Evolutionary conservation across 257 asterid species (phyloP), one percentile per base, ranked within the genome.

Genomic region (Schizonepeta tenuifolia): DNA sequence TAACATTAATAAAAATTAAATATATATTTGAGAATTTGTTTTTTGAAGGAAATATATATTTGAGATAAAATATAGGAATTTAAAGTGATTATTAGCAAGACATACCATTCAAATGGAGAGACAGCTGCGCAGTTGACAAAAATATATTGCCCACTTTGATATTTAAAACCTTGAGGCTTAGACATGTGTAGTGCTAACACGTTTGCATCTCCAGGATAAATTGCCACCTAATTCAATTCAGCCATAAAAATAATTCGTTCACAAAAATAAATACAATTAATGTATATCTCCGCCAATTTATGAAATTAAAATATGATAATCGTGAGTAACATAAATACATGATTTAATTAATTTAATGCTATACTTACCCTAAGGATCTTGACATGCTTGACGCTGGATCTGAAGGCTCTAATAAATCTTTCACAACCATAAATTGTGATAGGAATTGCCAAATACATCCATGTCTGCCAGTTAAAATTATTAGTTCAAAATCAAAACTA

Each of bases 121-220:
- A 92, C 95, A 35, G 97, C 97, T n/a, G 93, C 90, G 53, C 96
- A 92, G 47, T 92, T 92, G 88, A 92, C 96, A 73, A 92, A 89
- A 84, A 89, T 85, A 60, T 92, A 92, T 17, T 92, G 96, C 14
- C 97, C 97, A 82, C 96, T 92, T 70, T 83, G 86, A 73, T 92
- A 89, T 81, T 83, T 86, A 85, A 89, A 88, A 28, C 93, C 90
- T 18, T 92, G n/a, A 47, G 97, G 97, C 82, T 88, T 92, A 40
- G 97, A 89, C 97, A 88, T 89, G 79, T 89, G 95, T 80, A 92
- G 86, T 33, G 96, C 74, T 75, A 92, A 71, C 69, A 92, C 97
- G 72, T 91, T 88, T 47, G 54, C 56, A 50, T 50, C 56, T 78
- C 96, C 97, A 7, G 91, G 96, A 78, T 85, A 89, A 3, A 86